These are phyloP conservation scores for Podochytrium sp. DNA, from an alignment of 192 early-diverging fungal species.

Conservation along the genomic window DNA sequence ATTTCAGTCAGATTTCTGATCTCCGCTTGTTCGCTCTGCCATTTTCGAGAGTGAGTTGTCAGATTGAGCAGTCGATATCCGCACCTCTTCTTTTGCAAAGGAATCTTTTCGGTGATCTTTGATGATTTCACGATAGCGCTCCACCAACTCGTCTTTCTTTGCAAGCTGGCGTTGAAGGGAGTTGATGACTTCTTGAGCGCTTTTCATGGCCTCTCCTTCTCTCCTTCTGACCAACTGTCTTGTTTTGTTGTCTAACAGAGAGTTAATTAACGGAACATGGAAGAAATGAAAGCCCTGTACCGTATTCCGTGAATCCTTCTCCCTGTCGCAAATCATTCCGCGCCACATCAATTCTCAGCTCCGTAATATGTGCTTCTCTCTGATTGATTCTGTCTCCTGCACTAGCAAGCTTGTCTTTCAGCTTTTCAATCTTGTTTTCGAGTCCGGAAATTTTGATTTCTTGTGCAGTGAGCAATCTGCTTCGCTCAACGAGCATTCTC, in stretches of 20 bases:
- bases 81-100: slow-evolving; percentile 28
- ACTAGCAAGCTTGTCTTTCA: slow-evolving; percentile 24
- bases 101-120: slow-evolving; percentile 37
- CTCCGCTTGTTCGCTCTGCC: slow-evolving; percentile 26
- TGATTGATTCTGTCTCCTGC: slow-evolving; percentile 18
- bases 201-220: slow-evolving; percentile 44
- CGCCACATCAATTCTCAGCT: slow-evolving; percentile 27
- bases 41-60: not conserved
- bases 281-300: not conserved
- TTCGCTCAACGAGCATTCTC: slow-evolving; percentile 47
- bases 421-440: slow-evolving; percentile 32
- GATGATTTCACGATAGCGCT: slow-evolving; percentile 53
- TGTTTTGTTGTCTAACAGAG: not conserved
- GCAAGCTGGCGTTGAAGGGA: slow-evolving; percentile 50
- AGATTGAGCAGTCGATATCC: not conserved
- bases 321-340: slow-evolving; percentile 18
- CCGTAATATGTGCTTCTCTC: slow-evolving; percentile 31
- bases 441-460: slow-evolving; percentile 46
- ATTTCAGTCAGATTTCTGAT: slow-evolving; percentile 18
- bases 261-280: not conserved
- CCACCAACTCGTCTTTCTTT: slow-evolving; percentile 45
- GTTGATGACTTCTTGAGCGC: slow-evolving; percentile 43
- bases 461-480: slow-evolving; percentile 35
- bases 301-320: slow-evolving; percentile 10
- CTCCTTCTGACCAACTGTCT: slow-evolving; percentile 16